These are phyloP conservation scores for Raffaelea ambrosiae DNA, from an alignment of 2,329 filamentous ascomycete species.

Conservation along the genomic window DNA sequence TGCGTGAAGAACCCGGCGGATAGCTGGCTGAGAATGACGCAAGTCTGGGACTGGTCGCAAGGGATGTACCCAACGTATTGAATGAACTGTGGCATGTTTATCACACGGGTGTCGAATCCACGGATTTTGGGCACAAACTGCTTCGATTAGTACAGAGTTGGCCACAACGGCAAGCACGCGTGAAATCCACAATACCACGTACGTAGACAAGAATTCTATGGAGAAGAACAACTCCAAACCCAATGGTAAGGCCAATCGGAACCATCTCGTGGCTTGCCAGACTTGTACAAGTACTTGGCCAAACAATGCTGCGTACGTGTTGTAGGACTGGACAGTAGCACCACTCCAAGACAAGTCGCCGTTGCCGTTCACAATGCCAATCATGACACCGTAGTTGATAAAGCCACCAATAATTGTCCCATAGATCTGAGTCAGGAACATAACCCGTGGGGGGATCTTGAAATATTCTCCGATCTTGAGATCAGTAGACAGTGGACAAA, in stretches of 20 bases:
- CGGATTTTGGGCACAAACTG: constrained; percentile 39
- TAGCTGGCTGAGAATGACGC: constrained; percentile 40
- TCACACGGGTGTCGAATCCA: constrained; percentile 28
- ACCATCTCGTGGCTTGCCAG: constrained; percentile 34
- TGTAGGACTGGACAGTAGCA: constrained; percentile 38
- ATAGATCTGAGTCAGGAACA: constrained; percentile 49
- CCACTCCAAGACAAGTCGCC: constrained; percentile 46
- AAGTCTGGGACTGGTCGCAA: constrained; percentile 47
- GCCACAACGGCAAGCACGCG: background rate
- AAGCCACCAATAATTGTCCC: constrained; percentile 45
- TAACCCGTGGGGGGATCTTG: constrained; percentile 45
- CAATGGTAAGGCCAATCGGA: constrained; percentile 40
- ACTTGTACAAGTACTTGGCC: constrained; percentile 43
- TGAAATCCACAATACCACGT: too few species aligned
- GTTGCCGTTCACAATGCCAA: constrained; percentile 39
- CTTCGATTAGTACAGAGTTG: constrained; percentile 4
- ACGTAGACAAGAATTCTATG: constrained; percentile 36
- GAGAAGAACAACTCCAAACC: constrained; percentile 31
- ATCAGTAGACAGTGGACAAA: constrained; percentile 40
- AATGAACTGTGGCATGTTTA: constrained; percentile 46
- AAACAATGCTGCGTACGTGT: constrained; percentile 39
- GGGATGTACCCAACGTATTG: constrained; percentile 46
- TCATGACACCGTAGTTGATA: constrained; percentile 38
- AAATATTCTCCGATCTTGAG: constrained; percentile 53
- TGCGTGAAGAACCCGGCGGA: constrained; percentile 37